Evolutionary conservation across 2,329 filamentous ascomycete genomes (phyloP).

Genomic region (Talaromyces amestolkiae): DNA sequence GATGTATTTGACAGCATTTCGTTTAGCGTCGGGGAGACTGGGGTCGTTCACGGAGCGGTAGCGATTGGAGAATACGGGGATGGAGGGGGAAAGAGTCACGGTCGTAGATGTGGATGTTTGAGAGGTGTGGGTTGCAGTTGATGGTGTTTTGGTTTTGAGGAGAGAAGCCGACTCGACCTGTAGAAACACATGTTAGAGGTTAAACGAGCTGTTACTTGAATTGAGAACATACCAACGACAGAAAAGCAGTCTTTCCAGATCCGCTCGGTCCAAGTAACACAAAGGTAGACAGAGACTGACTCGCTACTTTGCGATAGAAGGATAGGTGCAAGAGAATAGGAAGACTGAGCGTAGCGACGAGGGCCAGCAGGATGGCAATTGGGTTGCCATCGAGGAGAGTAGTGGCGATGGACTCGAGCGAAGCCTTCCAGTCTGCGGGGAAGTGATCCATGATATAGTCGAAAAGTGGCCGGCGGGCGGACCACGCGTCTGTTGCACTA

Average conservation of each 20-base stretch:
- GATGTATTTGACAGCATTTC: constrained; percentile 38
- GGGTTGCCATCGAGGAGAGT: constrained; percentile 44
- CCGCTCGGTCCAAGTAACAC: constrained; percentile 79
- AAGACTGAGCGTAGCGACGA: constrained; percentile 67
- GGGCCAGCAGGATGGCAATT: constrained; percentile 60
- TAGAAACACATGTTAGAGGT: neutral
- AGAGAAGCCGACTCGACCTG: constrained; percentile 49
- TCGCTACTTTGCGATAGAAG: constrained; percentile 64
- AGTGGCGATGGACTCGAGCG: constrained; percentile 39
- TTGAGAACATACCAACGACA: constrained; percentile 64
- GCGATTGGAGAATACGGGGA: constrained; percentile 56
- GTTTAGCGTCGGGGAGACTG: constrained; percentile 55
- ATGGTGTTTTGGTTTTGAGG: constrained; percentile 31
- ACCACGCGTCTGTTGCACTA: neutral
- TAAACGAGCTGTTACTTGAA: neutral
- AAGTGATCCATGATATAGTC: constrained; percentile 19
- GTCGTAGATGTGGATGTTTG: constrained; percentile 58
- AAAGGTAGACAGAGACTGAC: constrained; percentile 66
- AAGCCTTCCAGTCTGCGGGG: constrained; percentile 33
- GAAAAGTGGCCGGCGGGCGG: constrained; percentile 4
- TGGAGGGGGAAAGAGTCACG: constrained; percentile 54
- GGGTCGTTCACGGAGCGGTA: constrained; percentile 67
- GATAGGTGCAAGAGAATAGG: constrained; percentile 75
- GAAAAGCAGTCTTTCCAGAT: constrained; percentile 81
- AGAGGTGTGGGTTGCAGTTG: constrained; percentile 57